These are phyloP conservation scores for Leptosphaerulina australis DNA, from an alignment of 2,329 filamentous ascomycete species.

Conservation along the genomic window DNA sequence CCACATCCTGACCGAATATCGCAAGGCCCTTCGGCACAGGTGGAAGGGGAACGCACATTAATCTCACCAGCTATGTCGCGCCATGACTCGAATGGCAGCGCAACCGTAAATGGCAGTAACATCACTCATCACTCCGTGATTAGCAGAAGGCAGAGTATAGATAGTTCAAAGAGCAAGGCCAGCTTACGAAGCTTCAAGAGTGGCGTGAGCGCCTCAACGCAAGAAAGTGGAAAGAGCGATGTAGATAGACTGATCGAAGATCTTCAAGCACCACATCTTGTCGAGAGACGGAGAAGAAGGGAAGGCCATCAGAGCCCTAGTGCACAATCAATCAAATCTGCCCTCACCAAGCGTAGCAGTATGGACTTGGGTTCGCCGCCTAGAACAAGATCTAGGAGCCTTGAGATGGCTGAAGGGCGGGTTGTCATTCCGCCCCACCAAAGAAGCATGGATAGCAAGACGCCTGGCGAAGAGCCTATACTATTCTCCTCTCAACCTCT, in stretches of 20 bases:
- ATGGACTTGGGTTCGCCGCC: constrained; percentile 19
- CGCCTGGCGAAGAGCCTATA: constrained; percentile 49
- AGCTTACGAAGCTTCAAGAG: constrained; percentile 57
- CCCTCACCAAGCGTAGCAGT: constrained; percentile 38
- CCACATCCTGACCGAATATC: constrained; percentile 22
- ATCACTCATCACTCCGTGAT: constrained; percentile 13
- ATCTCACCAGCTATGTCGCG: constrained; percentile 51
- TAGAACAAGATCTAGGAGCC: constrained; percentile 33
- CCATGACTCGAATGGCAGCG: constrained; percentile 24
- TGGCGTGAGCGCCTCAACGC: constrained; percentile 48
- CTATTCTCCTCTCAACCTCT: constrained; percentile 52
- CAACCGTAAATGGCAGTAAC: constrained; percentile 6
- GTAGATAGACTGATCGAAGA: constrained; percentile 75
- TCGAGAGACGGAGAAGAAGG: constrained; percentile 26
- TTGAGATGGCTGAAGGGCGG: constrained; percentile 27
- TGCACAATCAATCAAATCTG: constrained; percentile 31
- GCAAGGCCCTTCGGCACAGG: constrained; percentile 2
- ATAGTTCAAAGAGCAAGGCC: constrained; percentile 58
- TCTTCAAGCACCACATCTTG: constrained; percentile 64
- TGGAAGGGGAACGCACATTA: constrained; percentile 65
- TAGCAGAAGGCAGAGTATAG: constrained; percentile 44
- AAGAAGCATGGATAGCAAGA: constrained; percentile 53
- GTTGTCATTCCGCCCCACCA: constrained; percentile 34
- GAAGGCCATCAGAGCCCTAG: constrained; percentile 28
- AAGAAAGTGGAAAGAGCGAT: constrained; percentile 61